phyloP scores from a whole-genome alignment of 768 basidiomycete genomes.

The Lentinula edodes region DNA sequence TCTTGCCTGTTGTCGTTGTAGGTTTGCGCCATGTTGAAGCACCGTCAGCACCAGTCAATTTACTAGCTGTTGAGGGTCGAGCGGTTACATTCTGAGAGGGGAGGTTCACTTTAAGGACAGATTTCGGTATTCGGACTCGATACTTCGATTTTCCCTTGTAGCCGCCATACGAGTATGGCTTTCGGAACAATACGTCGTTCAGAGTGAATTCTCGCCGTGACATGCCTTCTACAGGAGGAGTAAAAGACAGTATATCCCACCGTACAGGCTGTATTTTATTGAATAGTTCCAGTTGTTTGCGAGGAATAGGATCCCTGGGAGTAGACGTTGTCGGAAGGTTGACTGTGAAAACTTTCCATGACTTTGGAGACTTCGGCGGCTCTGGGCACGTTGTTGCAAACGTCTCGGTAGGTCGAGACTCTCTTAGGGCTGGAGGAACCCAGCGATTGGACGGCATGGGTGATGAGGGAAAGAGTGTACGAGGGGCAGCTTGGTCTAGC shows the following conservation, averaged over 20 bases:
- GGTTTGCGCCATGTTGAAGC: slow-evolving; percentile 10
- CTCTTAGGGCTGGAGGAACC: slow-evolving; percentile 52
- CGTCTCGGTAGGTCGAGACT: slow-evolving; percentile 33
- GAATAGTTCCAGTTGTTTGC: slow-evolving; percentile 41
- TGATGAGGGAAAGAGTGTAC: slow-evolving; percentile 12
- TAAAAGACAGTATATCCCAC: slow-evolving; percentile 65
- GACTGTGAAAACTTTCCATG: slow-evolving; percentile 33
- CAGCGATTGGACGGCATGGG: slow-evolving; percentile 36
- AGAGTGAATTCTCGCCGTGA: slow-evolving; percentile 53
- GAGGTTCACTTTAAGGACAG: slow-evolving; percentile 11
- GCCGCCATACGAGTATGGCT: slow-evolving; percentile 12
- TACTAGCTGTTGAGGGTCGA: background rate
- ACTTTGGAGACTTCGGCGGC: slow-evolving; percentile 42
- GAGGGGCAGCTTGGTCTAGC: slow-evolving; percentile 16
- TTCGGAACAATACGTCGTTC: slow-evolving; percentile 61
- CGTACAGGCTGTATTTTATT: slow-evolving; percentile 37
- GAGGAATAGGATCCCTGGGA: slow-evolving; percentile 38
- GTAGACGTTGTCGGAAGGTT: slow-evolving; percentile 42
- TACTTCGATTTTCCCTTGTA: slow-evolving; percentile 36
- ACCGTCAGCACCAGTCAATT: slow-evolving; percentile 7
- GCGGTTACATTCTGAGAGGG: background rate
- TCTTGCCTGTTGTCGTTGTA: background rate
- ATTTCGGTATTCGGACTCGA: slow-evolving; percentile 36
- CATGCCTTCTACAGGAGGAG: slow-evolving; percentile 67
- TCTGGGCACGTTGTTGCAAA: slow-evolving; percentile 42